A percentile compares a stretch with the other conserved stretches of the same genome.
Conservation (phyloP, 768 basidiomycete species). For the Leccinellum albellum region DNA sequence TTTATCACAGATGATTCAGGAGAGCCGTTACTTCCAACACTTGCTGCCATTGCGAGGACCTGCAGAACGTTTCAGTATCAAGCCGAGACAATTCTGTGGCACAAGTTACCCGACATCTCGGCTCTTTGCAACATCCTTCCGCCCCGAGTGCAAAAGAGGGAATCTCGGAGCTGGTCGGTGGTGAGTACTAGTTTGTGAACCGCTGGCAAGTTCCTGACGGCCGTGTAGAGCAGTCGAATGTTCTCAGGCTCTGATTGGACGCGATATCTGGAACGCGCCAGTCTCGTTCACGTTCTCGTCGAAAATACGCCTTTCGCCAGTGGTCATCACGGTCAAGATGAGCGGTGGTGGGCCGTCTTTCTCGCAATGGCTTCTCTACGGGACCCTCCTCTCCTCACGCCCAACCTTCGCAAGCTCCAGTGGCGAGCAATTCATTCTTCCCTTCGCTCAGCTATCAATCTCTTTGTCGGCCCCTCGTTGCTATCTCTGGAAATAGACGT, state of each 20-base stretch:
- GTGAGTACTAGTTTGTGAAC: conserved; percentile 7
- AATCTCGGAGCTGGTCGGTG: conserved; percentile 16
- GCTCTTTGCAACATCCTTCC: conserved; percentile 18
- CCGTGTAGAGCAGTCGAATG: conserved; percentile 16
- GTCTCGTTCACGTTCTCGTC: conserved; percentile 14
- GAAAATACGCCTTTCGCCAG: background rate
- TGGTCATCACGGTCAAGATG: background rate
- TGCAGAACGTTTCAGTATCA: conserved; percentile 18
- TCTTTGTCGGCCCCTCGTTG: conserved; percentile 20
- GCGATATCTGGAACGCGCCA: conserved; percentile 15
- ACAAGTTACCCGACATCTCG: conserved; percentile 6
- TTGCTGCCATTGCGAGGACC: conserved; percentile 27
- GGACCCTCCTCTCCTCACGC: conserved; percentile 18
- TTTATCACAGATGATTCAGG: conserved; percentile 15
- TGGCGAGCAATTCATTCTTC: conserved; percentile 9
- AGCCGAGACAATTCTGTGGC: conserved; percentile 25
- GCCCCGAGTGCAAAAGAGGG: conserved; percentile 9
- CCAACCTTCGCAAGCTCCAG: conserved; percentile 19
- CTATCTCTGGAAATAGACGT: conserved; percentile 22
- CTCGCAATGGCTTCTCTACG: conserved; percentile 15
- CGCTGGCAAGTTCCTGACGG: background rate
- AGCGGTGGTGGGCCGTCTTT: conserved; percentile 4
- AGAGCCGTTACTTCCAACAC: conserved; percentile 13
- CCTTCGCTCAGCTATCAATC: conserved; percentile 11
- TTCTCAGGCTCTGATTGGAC: conserved; percentile 18